phyloP scores from a whole-genome alignment of 768 basidiomycete species.

The Stropharia rugosoannulata region DNA sequence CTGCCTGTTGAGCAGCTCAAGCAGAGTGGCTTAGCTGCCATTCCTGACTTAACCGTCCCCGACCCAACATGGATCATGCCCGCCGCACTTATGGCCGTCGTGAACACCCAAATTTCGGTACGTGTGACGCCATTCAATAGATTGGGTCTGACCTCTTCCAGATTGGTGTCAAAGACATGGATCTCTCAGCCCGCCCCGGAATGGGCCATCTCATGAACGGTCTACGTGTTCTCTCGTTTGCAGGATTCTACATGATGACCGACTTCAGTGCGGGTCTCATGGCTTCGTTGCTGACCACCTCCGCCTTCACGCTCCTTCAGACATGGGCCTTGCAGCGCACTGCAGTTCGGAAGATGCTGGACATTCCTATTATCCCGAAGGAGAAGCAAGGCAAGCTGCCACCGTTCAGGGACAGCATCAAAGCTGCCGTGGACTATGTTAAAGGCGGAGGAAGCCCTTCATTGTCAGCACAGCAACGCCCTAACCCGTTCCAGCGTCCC shows the following conservation, averaged over 20 bases:
- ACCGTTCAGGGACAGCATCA: neutral
- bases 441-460: too few relatives aligned
- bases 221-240: slow-evolving; percentile 57
- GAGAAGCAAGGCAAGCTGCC: slow-evolving; percentile 31
- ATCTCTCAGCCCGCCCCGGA: slow-evolving; percentile 48
- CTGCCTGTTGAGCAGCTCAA: slow-evolving; percentile 74
- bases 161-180: slow-evolving; percentile 52
- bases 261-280: slow-evolving; percentile 59
- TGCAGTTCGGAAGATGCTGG: slow-evolving; percentile 36
- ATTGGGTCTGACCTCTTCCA: slow-evolving; percentile 11
- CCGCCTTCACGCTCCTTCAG: slow-evolving; percentile 47
- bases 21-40: slow-evolving; percentile 69
- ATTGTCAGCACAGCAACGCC: too few relatives aligned
- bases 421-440: too few relatives aligned
- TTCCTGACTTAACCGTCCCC: slow-evolving; percentile 76
- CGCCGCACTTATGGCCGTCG: slow-evolving; percentile 47
- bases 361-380: slow-evolving; percentile 34
- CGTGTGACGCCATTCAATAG: slow-evolving; percentile 21
- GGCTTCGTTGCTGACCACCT: slow-evolving; percentile 40
- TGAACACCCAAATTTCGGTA: slow-evolving; percentile 73
- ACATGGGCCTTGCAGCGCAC: slow-evolving; percentile 43
- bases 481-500: too few relatives aligned
- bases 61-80: slow-evolving; percentile 82
- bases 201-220: slow-evolving; percentile 70
- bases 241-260: slow-evolving; percentile 44